A percentile compares a stretch with the other conserved stretches of the same genome.
phyloP scores from a whole-genome alignment of 2,329 filamentous ascomycete species.

The Achaetomium macrosporum region DNA sequence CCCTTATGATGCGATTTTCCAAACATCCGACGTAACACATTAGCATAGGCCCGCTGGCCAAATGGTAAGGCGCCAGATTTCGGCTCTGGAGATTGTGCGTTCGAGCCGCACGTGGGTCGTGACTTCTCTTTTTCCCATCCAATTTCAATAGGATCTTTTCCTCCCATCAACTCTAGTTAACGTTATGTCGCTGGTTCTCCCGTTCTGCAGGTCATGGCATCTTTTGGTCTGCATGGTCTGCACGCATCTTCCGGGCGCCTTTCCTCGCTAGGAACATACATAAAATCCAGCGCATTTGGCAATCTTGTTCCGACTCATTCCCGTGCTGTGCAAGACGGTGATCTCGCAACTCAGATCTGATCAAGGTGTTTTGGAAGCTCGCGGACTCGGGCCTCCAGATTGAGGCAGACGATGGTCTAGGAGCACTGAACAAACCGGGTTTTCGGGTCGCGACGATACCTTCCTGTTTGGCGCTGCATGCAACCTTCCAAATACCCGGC shows the following conservation, averaged over 20 bases:
- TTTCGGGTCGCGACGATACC: slow-evolving; percentile 11
- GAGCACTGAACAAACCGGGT: slow-evolving; percentile 2
- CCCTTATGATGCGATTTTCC: too few relatives aligned
- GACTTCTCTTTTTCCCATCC: slow-evolving; percentile 9
- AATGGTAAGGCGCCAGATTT: slow-evolving; percentile 28
- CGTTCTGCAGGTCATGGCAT: too few relatives aligned
- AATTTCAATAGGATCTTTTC: background rate
- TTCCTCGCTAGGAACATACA: too few relatives aligned
- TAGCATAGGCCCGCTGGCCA: slow-evolving; percentile 23
- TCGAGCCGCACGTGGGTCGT: slow-evolving; percentile 26
- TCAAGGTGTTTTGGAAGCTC: too few relatives aligned
- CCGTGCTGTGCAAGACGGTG: too few relatives aligned
- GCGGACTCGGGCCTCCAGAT: background rate
- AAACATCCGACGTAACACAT: background rate
- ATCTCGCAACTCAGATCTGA: too few relatives aligned
- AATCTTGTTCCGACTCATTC: too few relatives aligned
- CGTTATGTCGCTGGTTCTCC: too few relatives aligned
- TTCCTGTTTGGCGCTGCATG: slow-evolving; percentile 2
- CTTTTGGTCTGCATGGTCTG: too few relatives aligned
- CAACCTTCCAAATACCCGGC: slow-evolving; percentile 7
- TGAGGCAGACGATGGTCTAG: background rate
- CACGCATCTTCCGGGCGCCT: too few relatives aligned
- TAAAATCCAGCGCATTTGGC: too few relatives aligned
- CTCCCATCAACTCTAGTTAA: too few relatives aligned
- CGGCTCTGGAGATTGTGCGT: slow-evolving; percentile 27